These are phyloP conservation scores for Aegilops sharonensis DNA, from an alignment of 176 grass and related monocot species.

Conservation along the genomic window DNA sequence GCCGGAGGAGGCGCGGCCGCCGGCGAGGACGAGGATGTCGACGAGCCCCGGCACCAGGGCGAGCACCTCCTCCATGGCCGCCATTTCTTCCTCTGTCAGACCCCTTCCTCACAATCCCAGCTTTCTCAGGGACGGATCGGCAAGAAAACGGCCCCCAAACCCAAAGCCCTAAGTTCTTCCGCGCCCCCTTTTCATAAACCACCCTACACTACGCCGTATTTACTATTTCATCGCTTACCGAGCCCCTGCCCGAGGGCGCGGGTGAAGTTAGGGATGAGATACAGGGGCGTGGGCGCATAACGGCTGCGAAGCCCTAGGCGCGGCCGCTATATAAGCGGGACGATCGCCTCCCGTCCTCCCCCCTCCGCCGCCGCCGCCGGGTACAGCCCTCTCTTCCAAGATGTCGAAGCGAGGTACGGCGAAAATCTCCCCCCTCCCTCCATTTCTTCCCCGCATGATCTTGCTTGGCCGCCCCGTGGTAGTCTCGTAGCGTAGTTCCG, in stretches of 20 bases:
- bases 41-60: conserved; percentile 61
- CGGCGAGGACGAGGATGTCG: conserved; percentile 74
- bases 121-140: background rate
- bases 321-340: conserved; percentile 32
- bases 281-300: background rate
- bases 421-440: background rate
- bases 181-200: background rate
- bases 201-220: background rate
- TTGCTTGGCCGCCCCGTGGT: background rate
- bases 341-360: background rate
- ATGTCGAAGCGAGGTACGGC: conserved; percentile 79
- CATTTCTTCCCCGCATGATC: background rate
- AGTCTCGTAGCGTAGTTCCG: background rate
- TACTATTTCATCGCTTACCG: background rate
- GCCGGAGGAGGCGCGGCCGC: conserved; percentile 62
- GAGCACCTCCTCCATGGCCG: conserved; percentile 52
- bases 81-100: conserved; percentile 37
- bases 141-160: background rate
- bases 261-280: no score
- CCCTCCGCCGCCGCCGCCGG: conserved; percentile 36
- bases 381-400: conserved; percentile 26
- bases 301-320: conserved; percentile 49
- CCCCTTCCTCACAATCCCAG: background rate
- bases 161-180: background rate
- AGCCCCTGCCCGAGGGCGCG: background rate